Base-by-base conservation (phyloP, 179 eudicot species). In the Spergularia azorica region DNA sequence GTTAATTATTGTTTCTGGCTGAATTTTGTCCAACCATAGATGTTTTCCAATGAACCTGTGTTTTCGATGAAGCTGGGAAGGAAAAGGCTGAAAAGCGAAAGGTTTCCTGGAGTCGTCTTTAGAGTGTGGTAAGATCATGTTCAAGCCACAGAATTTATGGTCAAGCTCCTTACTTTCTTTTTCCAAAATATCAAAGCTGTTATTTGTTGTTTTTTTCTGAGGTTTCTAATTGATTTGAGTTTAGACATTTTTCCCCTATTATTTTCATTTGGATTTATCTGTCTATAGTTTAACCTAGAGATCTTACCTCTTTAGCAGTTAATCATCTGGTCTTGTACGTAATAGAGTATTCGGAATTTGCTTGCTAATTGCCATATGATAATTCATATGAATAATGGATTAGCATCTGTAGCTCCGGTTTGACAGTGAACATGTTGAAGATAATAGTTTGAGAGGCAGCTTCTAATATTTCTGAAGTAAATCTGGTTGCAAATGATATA, bases 41-140 rank as follows among this genome's bases (percentile, higher is more conserved):
- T 88, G 72, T 86, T 79, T 82, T 80, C 79, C 77, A 79, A 63
- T 82, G 85, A 74, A 82, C 85, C 85, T 72, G 83, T 77, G 82
- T 80, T 84, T 80, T 77, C 85, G 86, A 79, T 71, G 88, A 80
- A 77, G 88, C 88, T 82, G 81, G 79, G 83, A 85, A 65, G 79
- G 79, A 77, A 67, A 80, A 74, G 82, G 86, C 83, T 82, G 82
- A 74, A 80, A 80, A 77, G 81, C 80, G 72, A 85, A 71, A 71
- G 84, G 80, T 83, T 83, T 74, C 14, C 81, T 79, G 80, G 68
- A 82, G 80, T 79, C 83, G 41, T 82, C 83, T 79, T 71, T 77
- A 71, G 77, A 60, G 63, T 83, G 64, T 74, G 88, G 88, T 85
- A 85, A 85, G 88, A 80, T 85, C 81, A 80, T 85, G 82, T 77